These are phyloP conservation scores for Trypanosomatidae sp. DNA, from an alignment of 208 protist genomes.

Conservation along the genomic window DNA sequence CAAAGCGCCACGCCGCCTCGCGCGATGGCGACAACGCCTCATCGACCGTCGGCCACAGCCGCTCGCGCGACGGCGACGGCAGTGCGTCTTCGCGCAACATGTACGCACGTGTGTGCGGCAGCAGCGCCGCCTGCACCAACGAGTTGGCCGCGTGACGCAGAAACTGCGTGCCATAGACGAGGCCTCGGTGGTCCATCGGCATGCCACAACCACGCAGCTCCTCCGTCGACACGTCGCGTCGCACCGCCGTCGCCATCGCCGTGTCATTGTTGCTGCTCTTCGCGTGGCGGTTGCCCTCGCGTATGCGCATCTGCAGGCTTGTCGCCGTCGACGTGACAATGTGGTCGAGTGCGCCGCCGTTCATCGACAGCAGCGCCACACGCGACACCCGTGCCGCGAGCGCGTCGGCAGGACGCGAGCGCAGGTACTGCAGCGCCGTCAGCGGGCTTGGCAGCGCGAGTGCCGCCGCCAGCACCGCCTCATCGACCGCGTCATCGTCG, in stretches of 20 bases:
- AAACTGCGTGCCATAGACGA: conserved; percentile 70
- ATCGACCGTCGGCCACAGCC: conserved; percentile 45
- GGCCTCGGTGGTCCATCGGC: conserved; percentile 49
- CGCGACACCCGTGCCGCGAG: conserved; percentile 1
- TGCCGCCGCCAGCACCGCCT: too few relatives aligned
- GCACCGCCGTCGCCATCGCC: conserved; percentile 12
- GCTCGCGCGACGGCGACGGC: conserved; percentile 9
- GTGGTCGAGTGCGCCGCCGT: conserved; percentile 61
- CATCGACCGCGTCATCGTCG: too few relatives aligned
- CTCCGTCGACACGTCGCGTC: conserved; percentile 54
- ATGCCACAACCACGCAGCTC: conserved; percentile 44
- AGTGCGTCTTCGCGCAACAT: conserved; percentile 19
- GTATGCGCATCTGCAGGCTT: conserved; percentile 25
- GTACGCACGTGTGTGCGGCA: conserved; percentile 16
- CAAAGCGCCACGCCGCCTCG: too few relatives aligned
- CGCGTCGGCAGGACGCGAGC: too few relatives aligned
- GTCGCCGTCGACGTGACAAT: conserved; percentile 41
- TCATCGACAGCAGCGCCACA: conserved; percentile 40
- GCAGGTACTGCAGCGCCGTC: too few relatives aligned
- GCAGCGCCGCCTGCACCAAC: conserved; percentile 37
- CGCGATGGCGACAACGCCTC: conserved; percentile 34
- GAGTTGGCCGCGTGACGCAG: conserved; percentile 32
- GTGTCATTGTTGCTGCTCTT: conserved; percentile 5
- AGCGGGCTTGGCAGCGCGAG: too few relatives aligned
- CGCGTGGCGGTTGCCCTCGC: conserved; percentile 7